These are phyloP conservation scores for Bipolaris oryzae DNA, from an alignment of 2,329 filamentous ascomycete genomes.

Conservation along the genomic window DNA sequence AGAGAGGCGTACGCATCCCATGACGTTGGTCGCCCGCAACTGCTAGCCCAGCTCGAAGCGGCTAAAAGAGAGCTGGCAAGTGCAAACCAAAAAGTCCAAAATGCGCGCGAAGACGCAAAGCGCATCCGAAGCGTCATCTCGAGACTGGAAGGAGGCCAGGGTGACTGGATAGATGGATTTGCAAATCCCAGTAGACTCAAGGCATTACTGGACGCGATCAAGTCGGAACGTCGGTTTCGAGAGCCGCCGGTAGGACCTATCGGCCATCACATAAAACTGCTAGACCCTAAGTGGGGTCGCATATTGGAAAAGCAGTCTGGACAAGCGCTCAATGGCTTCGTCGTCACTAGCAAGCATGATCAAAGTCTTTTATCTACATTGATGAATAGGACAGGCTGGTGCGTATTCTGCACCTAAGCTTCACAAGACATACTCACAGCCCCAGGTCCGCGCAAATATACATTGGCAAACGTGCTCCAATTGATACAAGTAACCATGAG, in stretches of 20 bases:
- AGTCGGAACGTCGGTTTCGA: conserved; percentile 70
- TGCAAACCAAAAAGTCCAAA: conserved; percentile 34
- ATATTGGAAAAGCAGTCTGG: conserved; percentile 81
- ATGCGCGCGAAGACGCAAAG: conserved; percentile 57
- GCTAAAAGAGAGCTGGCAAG: conserved; percentile 33
- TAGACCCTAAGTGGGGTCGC: conserved; percentile 80
- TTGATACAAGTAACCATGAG: conserved; percentile 71
- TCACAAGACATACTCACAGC: conserved; percentile 8
- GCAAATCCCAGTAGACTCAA: conserved; percentile 61
- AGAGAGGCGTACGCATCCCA: conserved; percentile 52
- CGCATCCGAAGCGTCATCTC: conserved; percentile 59
- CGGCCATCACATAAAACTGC: conserved; percentile 75
- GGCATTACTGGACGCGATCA: conserved; percentile 70
- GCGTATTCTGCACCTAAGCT: neutral
- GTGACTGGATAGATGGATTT: conserved; percentile 68
- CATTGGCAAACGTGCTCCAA: conserved; percentile 64
- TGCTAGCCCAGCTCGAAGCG: conserved; percentile 46
- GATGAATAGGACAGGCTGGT: conserved; percentile 57
- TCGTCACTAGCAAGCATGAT: conserved; percentile 79
- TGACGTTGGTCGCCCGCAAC: conserved; percentile 36
- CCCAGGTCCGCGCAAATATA: conserved; percentile 61
- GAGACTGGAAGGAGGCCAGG: conserved; percentile 61
- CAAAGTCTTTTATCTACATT: conserved; percentile 69
- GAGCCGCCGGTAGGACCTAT: conserved; percentile 82
- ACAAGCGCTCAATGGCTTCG: conserved; percentile 73